Conservation (phyloP, 306 rosid genomes). For the Prunus mume region DNA sequence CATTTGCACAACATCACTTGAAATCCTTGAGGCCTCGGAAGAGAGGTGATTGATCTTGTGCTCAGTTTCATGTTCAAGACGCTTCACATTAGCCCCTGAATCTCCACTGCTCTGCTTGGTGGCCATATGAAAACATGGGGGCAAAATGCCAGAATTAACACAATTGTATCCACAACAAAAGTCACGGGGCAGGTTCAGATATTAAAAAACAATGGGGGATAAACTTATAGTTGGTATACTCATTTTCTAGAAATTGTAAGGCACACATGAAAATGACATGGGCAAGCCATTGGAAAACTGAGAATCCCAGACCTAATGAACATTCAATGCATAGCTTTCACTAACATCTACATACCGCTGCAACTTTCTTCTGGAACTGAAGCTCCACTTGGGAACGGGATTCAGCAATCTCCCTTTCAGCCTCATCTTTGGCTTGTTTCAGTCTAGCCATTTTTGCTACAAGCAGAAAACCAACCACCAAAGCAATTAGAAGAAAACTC, state of each 20-base stretch:
- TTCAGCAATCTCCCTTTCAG: slow-evolving; percentile 75
- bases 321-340: background rate
- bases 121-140: background rate
- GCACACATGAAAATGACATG: background rate
- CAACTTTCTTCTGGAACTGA: slow-evolving; percentile 75
- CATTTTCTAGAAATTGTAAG: background rate
- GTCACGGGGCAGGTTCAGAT: background rate
- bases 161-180: background rate
- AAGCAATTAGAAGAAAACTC: slow-evolving; percentile 17
- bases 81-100: slow-evolving; percentile 94
- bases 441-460: slow-evolving; percentile 83
- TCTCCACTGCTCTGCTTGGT: slow-evolving; percentile 78
- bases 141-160: background rate
- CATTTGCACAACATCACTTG: slow-evolving; percentile 69
- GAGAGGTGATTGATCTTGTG: slow-evolving; percentile 62
- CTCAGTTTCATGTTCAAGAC: slow-evolving; percentile 79
- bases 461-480: slow-evolving; percentile 14
- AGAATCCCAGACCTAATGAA: background rate
- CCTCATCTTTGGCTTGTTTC: slow-evolving; percentile 96
- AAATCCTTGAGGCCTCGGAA: slow-evolving; percentile 62
- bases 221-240: background rate
- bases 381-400: slow-evolving; percentile 74
- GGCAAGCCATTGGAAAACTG: background rate
- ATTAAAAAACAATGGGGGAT: background rate
- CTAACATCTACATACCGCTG: slow-evolving; percentile 45